Evolutionary conservation across 257 asterid species (phyloP), one percentile per base, ranked within the genome.

Genomic region (Nemophila menziesii): DNA sequence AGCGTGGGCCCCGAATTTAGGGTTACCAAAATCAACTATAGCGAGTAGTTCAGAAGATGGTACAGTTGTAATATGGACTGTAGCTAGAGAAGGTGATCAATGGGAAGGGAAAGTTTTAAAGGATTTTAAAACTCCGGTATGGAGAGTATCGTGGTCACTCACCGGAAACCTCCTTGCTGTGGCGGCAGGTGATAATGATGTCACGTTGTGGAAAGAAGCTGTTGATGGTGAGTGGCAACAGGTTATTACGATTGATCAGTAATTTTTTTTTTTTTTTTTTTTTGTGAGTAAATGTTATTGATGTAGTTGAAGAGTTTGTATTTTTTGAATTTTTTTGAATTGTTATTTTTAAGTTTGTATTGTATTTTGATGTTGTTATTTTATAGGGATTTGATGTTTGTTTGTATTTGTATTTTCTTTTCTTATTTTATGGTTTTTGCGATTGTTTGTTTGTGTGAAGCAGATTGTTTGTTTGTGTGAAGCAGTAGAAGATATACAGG

Each of bases 81-180:
- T 46, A 21, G 66, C 46, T 13, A 60, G 40, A 3, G 66, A 60
- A 41, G 66, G 66, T 15, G 60, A 52, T 60, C 50, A 48, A 34
- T 60, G 66, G 66, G 60, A 60, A 26, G 66, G 60, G 3, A 52
- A 60, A 24, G 55, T 60, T 22, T 44, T 52, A 48, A 51, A 52
- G 22, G 60, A 60, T 43, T 60, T 60, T 4, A 38, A 36, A 38
- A 27, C 55, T 18, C 60, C 66, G 16, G 66, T 60, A 15, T 60
- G 66, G 60, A 60, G 60, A 49, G 60, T 60, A 20, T 46, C 66
- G 8, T 60, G 66, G 66, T 60, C 66, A 22, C 39, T 60, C 20
- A 60, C 66, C 1, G 66, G 55, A 23, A 60, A 60, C 55, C 21
- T 60, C 52, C 43, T 60, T 33, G 60, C 60, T n/a, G 66, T 60